Conservation (phyloP, 192 early-diverging fungal species). For the Endogone sp. region DNA sequence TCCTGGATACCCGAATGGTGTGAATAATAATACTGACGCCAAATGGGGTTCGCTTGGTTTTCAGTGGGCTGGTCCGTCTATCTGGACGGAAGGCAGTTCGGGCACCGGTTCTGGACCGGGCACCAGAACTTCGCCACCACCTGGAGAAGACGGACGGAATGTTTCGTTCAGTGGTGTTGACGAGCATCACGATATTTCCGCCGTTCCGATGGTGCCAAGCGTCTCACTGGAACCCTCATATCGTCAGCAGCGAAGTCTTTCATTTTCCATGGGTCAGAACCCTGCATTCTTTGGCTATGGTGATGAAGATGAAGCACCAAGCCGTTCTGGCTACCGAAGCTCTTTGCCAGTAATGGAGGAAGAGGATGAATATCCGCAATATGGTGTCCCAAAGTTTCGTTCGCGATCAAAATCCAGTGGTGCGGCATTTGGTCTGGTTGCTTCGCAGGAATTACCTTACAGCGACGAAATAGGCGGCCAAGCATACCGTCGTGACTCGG, state of each 20-base stretch:
- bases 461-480: not conserved
- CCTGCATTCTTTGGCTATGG: constrained; percentile 38
- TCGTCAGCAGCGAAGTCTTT: constrained; percentile 58
- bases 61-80: constrained; percentile 41
- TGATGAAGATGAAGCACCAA: constrained; percentile 32
- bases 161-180: not conserved
- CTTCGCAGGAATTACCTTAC: constrained; percentile 30
- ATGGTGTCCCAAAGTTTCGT: constrained; percentile 39
- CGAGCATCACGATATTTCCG: constrained; percentile 18
- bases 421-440: constrained; percentile 57
- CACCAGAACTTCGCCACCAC: constrained; percentile 14
- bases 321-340: constrained; percentile 22
- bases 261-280: constrained; percentile 57
- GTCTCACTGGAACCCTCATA: constrained; percentile 42
- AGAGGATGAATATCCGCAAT: constrained; percentile 35
- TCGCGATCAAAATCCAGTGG: constrained; percentile 62
- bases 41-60: constrained; percentile 52
- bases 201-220: constrained; percentile 34
- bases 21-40: constrained; percentile 6
- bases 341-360: constrained; percentile 49
- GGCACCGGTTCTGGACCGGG: constrained; percentile 16
- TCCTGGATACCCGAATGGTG: not conserved
- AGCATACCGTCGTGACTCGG: constrained; percentile 24
- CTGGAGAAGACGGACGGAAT: not conserved
- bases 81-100: constrained; percentile 33